Base-by-base conservation (phyloP, 345 rosid species). In the Erucastrum elatum region DNA sequence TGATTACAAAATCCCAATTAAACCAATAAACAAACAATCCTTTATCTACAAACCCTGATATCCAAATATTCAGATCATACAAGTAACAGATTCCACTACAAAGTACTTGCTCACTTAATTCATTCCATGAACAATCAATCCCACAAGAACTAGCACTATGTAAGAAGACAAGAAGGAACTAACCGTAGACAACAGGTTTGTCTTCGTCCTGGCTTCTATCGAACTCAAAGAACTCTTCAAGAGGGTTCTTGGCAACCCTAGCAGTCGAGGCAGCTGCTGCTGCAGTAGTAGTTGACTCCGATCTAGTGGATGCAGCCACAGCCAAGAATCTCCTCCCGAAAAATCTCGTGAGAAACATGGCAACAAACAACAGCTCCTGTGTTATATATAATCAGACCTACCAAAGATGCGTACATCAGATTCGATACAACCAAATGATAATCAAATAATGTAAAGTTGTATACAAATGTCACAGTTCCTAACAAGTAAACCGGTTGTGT, bases 191-290 rank as follows among this genome's bases (percentile, higher is more conserved):
- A 74, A 87, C 81, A 15, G 89, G 93, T 55, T 88, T 90, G 8
- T 86, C 92, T 66, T 89, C 93, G 33, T 89, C 98, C 4, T 79
- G 83, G 72, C 72, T 85, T 77, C 97, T 85, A 26, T 94, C 93
- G 2, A 82, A 82, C 85, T 91, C 98, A 16, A 94, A 91, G 84
- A 94, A 90, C 53, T 89, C 90, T 87, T 90, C 94, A 0, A 94
- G 90, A 55, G 98, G 94, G 75, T 92, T 92, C 75, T 39, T 71
- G 1, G 78, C 85, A 0, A 82, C 74, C 25, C 25, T 72, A 76
- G 83, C 63, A 16, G 88, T 63, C 2, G 92, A 80, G 2, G 94
- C 84, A 6, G 88, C 86, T 34, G 93, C 87, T 13, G 31, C 31
- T 29, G 31, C 31, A 2, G 87, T 81, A 62, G 88, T 17, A 5